A percentile compares a stretch with the other conserved stretches of the same genome.
These are phyloP conservation scores for Pseudocercospora eumusae DNA, from an alignment of 2,329 filamentous ascomycete species.

Conservation along the genomic window DNA sequence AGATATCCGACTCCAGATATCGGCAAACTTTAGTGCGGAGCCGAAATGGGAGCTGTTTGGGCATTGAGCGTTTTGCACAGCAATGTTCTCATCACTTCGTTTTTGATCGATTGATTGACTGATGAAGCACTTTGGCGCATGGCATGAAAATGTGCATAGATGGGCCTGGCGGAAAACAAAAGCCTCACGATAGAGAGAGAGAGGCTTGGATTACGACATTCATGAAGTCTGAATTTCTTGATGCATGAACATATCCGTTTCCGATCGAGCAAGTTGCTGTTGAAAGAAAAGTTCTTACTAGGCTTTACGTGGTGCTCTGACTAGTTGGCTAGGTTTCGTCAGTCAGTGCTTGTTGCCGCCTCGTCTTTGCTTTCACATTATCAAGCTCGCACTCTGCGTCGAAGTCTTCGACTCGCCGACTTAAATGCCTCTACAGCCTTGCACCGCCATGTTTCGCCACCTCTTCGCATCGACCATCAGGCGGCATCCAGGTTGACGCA, in stretches of 20 bases:
- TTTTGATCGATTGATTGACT: neutral
- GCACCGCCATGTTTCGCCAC: neutral
- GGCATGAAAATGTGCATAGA: conserved; percentile 5
- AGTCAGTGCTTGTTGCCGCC: neutral
- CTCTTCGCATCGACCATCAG: neutral
- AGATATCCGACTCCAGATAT: conserved; percentile 36
- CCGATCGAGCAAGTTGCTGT: too few species aligned
- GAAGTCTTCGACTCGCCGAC: neutral
- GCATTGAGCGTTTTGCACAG: neutral
- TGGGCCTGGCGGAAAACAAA: neutral
- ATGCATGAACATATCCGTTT: neutral
- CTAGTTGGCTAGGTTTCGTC: neutral
- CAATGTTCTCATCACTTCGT: neutral
- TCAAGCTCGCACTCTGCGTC: neutral
- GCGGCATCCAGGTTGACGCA: neutral
- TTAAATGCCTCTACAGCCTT: neutral
- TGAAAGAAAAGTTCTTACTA: too few species aligned
- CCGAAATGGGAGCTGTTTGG: neutral
- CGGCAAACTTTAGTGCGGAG: conserved; percentile 4
- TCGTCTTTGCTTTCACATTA: neutral
- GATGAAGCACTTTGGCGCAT: neutral
- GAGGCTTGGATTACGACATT: conserved; percentile 2
- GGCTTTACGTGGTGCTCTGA: neutral
- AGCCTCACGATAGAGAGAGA: neutral
- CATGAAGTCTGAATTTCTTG: neutral